phyloP scores from a whole-genome alignment of 495 filamentous ascomycete species.

The Penicillium malachiteum region DNA sequence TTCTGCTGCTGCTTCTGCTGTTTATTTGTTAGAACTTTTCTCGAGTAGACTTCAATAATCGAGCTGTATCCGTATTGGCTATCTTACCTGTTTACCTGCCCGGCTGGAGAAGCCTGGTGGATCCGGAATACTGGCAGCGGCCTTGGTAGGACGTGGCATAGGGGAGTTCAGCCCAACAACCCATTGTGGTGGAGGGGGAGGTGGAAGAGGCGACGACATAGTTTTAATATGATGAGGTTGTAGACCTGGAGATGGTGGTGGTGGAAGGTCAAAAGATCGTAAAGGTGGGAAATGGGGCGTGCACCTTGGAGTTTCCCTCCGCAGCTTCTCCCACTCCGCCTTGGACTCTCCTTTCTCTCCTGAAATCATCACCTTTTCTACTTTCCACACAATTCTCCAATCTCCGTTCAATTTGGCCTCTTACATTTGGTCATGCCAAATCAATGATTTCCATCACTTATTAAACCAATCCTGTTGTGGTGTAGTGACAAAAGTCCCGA shows the following conservation, averaged over 20 bases:
- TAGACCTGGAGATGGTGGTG: constrained; percentile 7
- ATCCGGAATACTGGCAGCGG: constrained; percentile 67
- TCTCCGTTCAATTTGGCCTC: not conserved
- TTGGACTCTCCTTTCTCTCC: constrained; percentile 19
- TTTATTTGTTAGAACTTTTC: not conserved
- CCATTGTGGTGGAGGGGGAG: constrained; percentile 72
- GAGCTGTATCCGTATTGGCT: not conserved
- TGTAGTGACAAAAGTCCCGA: constrained; percentile 14
- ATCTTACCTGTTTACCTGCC: constrained; percentile 39
- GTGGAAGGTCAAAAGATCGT: constrained; percentile 11
- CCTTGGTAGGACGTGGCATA: constrained; percentile 55
- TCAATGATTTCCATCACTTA: constrained; percentile 16
- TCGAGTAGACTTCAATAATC: constrained; percentile 11
- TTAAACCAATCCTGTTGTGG: constrained; percentile 16
- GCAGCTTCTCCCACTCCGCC: constrained; percentile 24
- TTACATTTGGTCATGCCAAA: constrained; percentile 16
- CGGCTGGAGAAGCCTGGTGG: constrained; percentile 79
- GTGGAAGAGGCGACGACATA: constrained; percentile 38
- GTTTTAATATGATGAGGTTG: constrained; percentile 4
- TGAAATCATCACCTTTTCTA: constrained; percentile 1
- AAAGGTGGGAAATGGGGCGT: constrained; percentile 2
- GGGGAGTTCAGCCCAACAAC: constrained; percentile 71
- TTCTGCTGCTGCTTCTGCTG: constrained; percentile 39
- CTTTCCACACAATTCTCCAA: not conserved
- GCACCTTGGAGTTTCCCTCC: constrained; percentile 19